phyloP scores from a whole-genome alignment of 2,329 filamentous ascomycete species.

The Aspergillus texensis region DNA sequence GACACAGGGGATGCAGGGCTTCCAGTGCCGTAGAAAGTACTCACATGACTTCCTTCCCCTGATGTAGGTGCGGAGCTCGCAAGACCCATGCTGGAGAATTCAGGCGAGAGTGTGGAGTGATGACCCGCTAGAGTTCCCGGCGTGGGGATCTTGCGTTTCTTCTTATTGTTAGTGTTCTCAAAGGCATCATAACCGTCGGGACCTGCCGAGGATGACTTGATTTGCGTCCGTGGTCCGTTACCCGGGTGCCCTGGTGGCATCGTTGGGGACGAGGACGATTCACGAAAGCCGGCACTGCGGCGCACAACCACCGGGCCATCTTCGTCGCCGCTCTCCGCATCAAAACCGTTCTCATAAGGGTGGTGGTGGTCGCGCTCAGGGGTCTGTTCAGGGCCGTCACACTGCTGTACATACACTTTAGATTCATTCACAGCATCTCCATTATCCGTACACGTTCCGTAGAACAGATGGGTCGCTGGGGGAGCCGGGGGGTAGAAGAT shows the following conservation, averaged over 20 bases:
- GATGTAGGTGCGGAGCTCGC: slow-evolving; percentile 48
- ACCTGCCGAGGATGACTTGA: slow-evolving; percentile 66
- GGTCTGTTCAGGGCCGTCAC: slow-evolving; percentile 43
- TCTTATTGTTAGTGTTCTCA: slow-evolving; percentile 99
- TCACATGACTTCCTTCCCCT: slow-evolving; percentile 50
- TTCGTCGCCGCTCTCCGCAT: slow-evolving; percentile 66
- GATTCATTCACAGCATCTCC: slow-evolving; percentile 53
- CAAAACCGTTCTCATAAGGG: slow-evolving; percentile 57
- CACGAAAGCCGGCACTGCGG: slow-evolving; percentile 45
- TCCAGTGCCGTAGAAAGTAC: slow-evolving; percentile 60
- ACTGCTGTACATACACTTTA: slow-evolving; percentile 51
- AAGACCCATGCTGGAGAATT: slow-evolving; percentile 67
- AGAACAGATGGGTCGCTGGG: slow-evolving; percentile 73
- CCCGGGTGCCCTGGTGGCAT: slow-evolving; percentile 28
- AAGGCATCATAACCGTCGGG: slow-evolving; percentile 95
- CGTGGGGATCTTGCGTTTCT: slow-evolving; percentile 96
- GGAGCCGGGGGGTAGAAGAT: slow-evolving; percentile 81
- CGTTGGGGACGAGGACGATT: slow-evolving; percentile 39
- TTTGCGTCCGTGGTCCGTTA: slow-evolving; percentile 32
- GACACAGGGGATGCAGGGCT: slow-evolving; percentile 57
- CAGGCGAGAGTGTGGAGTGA: slow-evolving; percentile 62
- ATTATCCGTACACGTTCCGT: slow-evolving; percentile 66
- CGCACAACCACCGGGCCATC: slow-evolving; percentile 48
- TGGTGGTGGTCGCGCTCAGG: slow-evolving; percentile 45
- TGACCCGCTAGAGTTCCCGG: slow-evolving; percentile 70